Evolutionary conservation across 257 asterid species (phyloP).

Genomic region (Paraleonurus japonicus): DNA sequence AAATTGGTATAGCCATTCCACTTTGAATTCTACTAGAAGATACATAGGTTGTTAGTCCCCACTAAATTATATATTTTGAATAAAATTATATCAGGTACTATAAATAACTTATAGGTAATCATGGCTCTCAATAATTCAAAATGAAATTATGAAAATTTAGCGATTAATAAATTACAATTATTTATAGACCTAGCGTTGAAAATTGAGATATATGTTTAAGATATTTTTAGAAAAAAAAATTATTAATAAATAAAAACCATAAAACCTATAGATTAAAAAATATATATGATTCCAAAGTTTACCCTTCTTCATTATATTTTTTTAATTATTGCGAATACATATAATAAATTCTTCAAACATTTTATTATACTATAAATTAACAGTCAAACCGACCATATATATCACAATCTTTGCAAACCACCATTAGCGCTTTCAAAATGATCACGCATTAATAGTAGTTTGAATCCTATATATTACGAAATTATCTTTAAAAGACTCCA

Average conservation of each 20-base stretch:
- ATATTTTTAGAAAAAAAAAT: neutral
- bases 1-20: neutral
- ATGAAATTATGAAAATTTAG: neutral
- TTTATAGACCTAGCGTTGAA: neutral
- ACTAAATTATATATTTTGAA: neutral
- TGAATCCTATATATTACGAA: neutral
- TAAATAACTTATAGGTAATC: neutral
- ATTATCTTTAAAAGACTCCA: neutral
- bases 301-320: no score
- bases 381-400: slow-evolving; percentile 30
- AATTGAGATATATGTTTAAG: neutral
- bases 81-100: neutral
- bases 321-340: no score
- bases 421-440: neutral
- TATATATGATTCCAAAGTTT: neutral
- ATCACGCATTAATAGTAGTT: neutral
- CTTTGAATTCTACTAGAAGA: neutral
- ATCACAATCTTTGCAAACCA: slow-evolving; percentile 17
- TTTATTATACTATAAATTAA: neutral
- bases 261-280: neutral
- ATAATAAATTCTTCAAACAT: neutral
- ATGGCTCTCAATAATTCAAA: neutral
- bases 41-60: neutral
- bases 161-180: neutral
- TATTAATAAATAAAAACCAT: neutral